phyloP scores from a whole-genome alignment of 768 basidiomycete genomes.

The Mycena capillaripes region DNA sequence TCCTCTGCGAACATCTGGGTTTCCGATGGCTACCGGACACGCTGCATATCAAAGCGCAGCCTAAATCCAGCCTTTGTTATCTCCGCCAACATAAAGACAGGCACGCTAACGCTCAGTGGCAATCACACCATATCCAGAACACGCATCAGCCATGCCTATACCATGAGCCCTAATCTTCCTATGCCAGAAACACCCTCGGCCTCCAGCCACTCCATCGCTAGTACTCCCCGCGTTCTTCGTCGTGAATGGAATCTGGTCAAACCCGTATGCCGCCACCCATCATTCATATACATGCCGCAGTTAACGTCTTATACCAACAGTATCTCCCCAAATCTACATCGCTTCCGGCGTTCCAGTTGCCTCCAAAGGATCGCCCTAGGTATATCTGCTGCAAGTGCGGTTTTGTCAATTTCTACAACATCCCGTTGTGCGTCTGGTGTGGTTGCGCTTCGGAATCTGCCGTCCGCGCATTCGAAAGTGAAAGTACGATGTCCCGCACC shows the following conservation, averaged over 20 bases:
- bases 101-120: slow-evolving; percentile 5
- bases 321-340: slow-evolving; percentile 27
- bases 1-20: background rate
- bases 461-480: slow-evolving; percentile 11
- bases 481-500: slow-evolving; percentile 22
- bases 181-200: background rate
- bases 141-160: background rate
- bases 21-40: background rate
- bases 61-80: slow-evolving; percentile 14
- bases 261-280: slow-evolving; percentile 1
- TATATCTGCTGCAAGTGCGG: slow-evolving; percentile 20
- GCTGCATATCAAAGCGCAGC: slow-evolving; percentile 3
- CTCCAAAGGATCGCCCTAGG: slow-evolving; percentile 18
- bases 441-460: slow-evolving; percentile 2
- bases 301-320: background rate
- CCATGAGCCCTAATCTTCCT: background rate
- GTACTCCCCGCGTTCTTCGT: slow-evolving; percentile 8
- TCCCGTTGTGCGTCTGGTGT: slow-evolving; percentile 30
- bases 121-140: background rate
- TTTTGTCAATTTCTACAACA: slow-evolving; percentile 28
- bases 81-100: slow-evolving; percentile 18
- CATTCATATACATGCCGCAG: background rate
- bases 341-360: slow-evolving; percentile 26
- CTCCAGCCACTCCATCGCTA: background rate
- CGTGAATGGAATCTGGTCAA: slow-evolving; percentile 24